phyloP scores from a whole-genome alignment of 2,329 filamentous ascomycete species.

The Alternaria hordeiaustralica region DNA sequence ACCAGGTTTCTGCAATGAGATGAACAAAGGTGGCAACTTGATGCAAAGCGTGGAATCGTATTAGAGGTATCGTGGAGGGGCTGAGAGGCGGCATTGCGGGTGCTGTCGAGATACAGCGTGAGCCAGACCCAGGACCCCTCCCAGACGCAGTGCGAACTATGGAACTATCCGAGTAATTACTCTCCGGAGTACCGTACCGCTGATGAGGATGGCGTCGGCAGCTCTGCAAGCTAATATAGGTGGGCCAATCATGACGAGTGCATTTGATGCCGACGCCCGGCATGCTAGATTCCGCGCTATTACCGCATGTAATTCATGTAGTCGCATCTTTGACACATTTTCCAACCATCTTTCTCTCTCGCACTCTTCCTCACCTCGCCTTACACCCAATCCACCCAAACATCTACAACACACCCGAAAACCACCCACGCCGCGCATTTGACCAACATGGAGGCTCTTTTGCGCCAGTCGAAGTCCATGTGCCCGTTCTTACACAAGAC shows the following conservation, averaged over 20 bases:
- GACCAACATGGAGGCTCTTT: constrained; percentile 81
- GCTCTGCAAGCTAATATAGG: neutral
- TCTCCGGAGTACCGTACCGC: constrained; percentile 10
- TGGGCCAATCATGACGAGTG: constrained; percentile 30
- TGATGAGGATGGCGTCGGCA: constrained; percentile 25
- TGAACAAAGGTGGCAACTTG: neutral
- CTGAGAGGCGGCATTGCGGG: neutral
- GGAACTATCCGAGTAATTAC: constrained; percentile 20
- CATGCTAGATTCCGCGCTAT: constrained; percentile 27
- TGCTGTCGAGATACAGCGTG: neutral
- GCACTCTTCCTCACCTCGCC: neutral
- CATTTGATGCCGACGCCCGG: constrained; percentile 37
- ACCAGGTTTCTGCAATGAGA: neutral
- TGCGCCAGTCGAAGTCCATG: constrained; percentile 94
- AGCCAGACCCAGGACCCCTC: constrained; percentile 11
- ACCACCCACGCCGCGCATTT: constrained; percentile 16
- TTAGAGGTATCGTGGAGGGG: neutral
- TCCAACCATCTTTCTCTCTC: constrained; percentile 7
- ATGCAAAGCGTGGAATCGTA: neutral
- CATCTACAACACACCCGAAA: neutral
- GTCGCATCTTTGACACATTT: constrained; percentile 20
- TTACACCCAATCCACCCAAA: neutral
- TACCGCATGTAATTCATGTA: constrained; percentile 12
- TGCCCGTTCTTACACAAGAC: constrained; percentile 98
- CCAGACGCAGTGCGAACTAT: constrained; percentile 11